Conservation (phyloP, 495 filamentous ascomycete genomes). For the Hypoxylon fragiforme region DNA sequence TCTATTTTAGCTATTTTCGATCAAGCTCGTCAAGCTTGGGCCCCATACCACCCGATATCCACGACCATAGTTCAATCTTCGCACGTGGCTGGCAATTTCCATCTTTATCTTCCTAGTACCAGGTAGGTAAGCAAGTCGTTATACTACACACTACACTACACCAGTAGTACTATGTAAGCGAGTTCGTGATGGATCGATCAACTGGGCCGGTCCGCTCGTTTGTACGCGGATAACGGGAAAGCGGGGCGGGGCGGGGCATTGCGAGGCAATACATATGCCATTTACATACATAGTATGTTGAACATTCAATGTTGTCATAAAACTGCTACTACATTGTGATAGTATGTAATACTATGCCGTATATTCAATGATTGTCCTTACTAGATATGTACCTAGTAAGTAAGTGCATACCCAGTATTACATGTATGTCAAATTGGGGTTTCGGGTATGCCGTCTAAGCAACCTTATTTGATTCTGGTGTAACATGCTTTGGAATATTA, state of each 20-base stretch:
- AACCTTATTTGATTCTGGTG: constrained; percentile 14
- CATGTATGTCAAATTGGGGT: constrained; percentile 5
- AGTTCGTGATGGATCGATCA: no score
- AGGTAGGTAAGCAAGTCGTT: no score
- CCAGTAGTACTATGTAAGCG: no score
- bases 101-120: not conserved
- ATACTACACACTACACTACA: no score
- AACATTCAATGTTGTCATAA: not conserved
- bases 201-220: no score
- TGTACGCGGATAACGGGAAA: not conserved
- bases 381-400: no score
- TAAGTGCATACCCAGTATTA: no score
- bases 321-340: constrained; percentile 7
- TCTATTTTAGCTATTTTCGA: constrained; percentile 23
- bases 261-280: no score
- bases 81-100: no score
- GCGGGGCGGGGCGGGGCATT: constrained; percentile 32
- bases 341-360: no score
- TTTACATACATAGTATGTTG: not conserved
- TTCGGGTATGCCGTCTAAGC: constrained; percentile 30
- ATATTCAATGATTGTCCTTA: no score
- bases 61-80: no score
- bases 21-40: not conserved
- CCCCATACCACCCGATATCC: not conserved
- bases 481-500: not conserved